A percentile compares a stretch with the other conserved stretches of the same genome.
These are phyloP conservation scores for Mycena vulgaris DNA, from an alignment of 768 basidiomycete genomes.

Conservation along the genomic window DNA sequence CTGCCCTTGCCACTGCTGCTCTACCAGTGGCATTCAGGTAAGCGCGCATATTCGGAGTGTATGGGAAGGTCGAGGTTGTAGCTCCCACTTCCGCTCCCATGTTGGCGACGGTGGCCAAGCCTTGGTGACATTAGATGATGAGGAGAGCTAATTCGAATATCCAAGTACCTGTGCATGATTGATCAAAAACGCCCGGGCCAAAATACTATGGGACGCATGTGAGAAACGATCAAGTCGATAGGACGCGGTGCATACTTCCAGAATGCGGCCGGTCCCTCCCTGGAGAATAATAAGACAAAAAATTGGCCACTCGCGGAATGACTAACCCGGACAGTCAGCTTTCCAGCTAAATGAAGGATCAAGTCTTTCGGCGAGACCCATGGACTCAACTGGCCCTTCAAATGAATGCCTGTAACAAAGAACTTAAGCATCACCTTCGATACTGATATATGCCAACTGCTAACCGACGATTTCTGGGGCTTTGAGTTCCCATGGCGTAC, in stretches of 20 bases:
- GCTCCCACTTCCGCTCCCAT: conserved; percentile 99
- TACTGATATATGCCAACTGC: background rate
- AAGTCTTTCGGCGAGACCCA: conserved; percentile 98
- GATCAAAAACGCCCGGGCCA: conserved; percentile 89
- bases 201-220: conserved; percentile 69
- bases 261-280: conserved; percentile 96
- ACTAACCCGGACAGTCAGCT: conserved; percentile 91
- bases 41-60: conserved; percentile 89
- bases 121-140: conserved; percentile 50
- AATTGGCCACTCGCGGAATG: background rate
- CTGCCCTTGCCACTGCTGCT: conserved; percentile 86
- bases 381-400: conserved; percentile 88
- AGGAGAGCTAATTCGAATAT: background rate
- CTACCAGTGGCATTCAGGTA: conserved; percentile 95
- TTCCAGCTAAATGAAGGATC: conserved; percentile 94
- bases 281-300: conserved; percentile 46
- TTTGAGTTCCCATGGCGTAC: conserved; percentile 98
- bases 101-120: conserved; percentile 95
- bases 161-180: conserved; percentile 90
- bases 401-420: conserved; percentile 77
- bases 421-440: background rate
- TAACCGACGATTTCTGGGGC: conserved; percentile 36
- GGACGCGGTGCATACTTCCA: conserved; percentile 62
- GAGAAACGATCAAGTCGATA: background rate
- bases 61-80: conserved; percentile 99